Evolutionary conservation across 2,329 filamentous ascomycete species (phyloP).

Genomic region (Myotisia sp.): DNA sequence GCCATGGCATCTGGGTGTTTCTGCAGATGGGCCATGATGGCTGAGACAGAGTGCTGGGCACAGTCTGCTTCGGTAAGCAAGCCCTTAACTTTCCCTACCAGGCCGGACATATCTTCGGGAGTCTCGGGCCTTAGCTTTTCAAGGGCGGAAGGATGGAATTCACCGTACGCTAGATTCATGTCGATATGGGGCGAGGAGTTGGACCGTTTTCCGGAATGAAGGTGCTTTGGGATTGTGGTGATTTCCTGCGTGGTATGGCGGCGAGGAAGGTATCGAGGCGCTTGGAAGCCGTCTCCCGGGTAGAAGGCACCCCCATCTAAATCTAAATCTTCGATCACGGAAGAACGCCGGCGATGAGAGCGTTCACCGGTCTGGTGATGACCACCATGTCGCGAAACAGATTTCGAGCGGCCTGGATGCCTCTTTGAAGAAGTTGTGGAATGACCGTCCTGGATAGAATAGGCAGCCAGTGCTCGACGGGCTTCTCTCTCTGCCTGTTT

Average conservation of each 20-base stretch:
- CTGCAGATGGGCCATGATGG: constrained; percentile 68
- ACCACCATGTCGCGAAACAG: constrained; percentile 15
- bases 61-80: constrained; percentile 80
- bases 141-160: constrained; percentile 52
- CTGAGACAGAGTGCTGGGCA: constrained; percentile 65
- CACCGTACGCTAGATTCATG: constrained; percentile 84
- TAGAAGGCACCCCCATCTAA: no score
- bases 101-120: constrained; percentile 48
- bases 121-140: constrained; percentile 33
- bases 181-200: constrained; percentile 43
- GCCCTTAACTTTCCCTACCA: constrained; percentile 60
- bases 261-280: constrained; percentile 14
- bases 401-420: constrained; percentile 26
- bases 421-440: constrained; percentile 31
- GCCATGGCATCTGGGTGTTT: constrained; percentile 82
- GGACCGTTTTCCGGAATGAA: constrained; percentile 15
- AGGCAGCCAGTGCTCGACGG: constrained; percentile 42
- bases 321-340: constrained; percentile 20
- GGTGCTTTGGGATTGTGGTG: constrained; percentile 8
- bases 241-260: constrained; percentile 28
- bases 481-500: constrained; percentile 44
- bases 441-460: constrained; percentile 35
- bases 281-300: constrained; percentile 3
- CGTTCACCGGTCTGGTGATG: constrained; percentile 21
- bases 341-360: constrained; percentile 15